Evolutionary conservation across 192 early-diverging fungal species (phyloP).

Genomic region (Umbelopsis sp.): DNA sequence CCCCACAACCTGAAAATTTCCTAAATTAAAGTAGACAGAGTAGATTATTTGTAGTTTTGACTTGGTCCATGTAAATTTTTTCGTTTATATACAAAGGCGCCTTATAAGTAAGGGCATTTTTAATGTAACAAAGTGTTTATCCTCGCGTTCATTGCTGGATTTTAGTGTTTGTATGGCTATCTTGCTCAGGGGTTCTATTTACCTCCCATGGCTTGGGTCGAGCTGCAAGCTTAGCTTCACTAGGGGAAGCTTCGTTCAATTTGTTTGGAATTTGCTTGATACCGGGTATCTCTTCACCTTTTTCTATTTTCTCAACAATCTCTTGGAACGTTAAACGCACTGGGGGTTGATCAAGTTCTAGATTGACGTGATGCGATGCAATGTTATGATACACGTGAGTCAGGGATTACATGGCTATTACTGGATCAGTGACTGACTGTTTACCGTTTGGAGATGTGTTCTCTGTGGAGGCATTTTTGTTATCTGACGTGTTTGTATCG

Average conservation of each 20-base stretch:
- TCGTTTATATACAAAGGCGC: too few relatives aligned
- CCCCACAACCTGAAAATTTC: neutral
- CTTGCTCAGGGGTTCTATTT: neutral
- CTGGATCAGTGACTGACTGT: neutral
- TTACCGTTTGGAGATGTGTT: neutral
- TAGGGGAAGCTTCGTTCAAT: conserved; percentile 42
- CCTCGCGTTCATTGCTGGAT: neutral
- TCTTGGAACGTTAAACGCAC: conserved; percentile 42
- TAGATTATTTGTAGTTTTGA: neutral
- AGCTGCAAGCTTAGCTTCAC: conserved; percentile 30
- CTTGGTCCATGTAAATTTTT: too few relatives aligned
- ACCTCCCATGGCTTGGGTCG: conserved; percentile 46
- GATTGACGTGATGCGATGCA: neutral
- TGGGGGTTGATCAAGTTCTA: neutral
- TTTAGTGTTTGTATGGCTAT: neutral
- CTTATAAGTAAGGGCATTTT: too few relatives aligned
- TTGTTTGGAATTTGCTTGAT: conserved; percentile 45
- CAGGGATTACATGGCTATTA: neutral
- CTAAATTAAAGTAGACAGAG: neutral
- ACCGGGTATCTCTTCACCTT: conserved; percentile 46
- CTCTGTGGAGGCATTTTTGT: neutral
- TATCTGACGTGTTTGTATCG: neutral
- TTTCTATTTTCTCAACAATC: conserved; percentile 47
- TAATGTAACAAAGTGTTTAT: neutral
- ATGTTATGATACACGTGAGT: neutral